phyloP scores from a whole-genome alignment of 2,329 filamentous ascomycete genomes.

The Leptographium procerum region DNA sequence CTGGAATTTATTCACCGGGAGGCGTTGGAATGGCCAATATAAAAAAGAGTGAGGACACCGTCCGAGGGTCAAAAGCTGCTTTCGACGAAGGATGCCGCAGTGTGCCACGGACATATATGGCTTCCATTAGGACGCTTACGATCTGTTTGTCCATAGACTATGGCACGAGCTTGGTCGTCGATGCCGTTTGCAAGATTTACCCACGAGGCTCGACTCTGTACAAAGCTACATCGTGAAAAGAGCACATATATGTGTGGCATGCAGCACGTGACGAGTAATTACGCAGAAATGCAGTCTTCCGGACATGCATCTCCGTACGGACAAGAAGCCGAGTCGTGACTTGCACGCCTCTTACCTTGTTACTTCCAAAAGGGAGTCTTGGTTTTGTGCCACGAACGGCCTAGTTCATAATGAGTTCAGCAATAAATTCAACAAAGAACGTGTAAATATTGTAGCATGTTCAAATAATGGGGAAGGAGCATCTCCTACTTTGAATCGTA shows the following conservation, averaged over 20 bases:
- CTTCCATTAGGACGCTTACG: neutral
- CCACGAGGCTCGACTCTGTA: neutral
- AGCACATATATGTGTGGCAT: too few species aligned
- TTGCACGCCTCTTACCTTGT: neutral
- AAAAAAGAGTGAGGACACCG: neutral
- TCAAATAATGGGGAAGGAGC: neutral
- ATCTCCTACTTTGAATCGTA: neutral
- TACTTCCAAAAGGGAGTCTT: neutral
- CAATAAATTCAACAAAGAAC: neutral
- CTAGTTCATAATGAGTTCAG: neutral
- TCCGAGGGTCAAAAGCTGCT: neutral
- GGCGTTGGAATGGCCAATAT: neutral
- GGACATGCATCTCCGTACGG: neutral
- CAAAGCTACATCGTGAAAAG: too few species aligned
- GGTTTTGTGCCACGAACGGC: neutral
- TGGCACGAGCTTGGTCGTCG: too few species aligned
- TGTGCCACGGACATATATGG: neutral
- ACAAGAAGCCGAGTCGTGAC: neutral
- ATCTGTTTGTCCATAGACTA: neutral
- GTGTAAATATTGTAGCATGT: neutral
- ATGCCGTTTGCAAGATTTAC: neutral
- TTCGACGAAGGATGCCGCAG: neutral
- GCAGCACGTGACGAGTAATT: neutral
- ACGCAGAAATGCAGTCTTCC: neutral
- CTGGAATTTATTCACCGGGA: neutral